These are phyloP conservation scores for Pseudozyma pruni DNA, from an alignment of 1,284 basidiomycete species.

Conservation along the genomic window DNA sequence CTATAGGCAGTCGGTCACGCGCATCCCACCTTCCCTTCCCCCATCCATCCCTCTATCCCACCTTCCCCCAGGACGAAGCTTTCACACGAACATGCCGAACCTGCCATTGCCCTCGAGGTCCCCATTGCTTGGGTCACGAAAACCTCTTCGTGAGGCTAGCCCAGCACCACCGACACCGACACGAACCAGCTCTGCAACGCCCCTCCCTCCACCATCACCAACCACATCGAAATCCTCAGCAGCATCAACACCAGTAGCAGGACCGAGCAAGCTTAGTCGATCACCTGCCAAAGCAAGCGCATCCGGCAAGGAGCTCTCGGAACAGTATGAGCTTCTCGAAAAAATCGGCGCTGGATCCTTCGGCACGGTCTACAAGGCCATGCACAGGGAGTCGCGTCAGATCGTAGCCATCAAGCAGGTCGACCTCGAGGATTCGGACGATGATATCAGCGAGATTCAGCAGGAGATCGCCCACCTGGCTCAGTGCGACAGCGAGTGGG, in stretches of 20 bases:
- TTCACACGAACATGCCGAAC: slow-evolving; percentile 42
- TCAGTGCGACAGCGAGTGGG: slow-evolving; percentile 93
- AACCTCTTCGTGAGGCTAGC: slow-evolving; percentile 31
- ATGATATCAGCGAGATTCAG: slow-evolving; percentile 75
- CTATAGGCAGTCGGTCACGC: no score
- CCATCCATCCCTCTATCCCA: no score
- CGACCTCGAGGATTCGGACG: slow-evolving; percentile 71
- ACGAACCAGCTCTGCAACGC: slow-evolving; percentile 39
- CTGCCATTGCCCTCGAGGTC: slow-evolving; percentile 53
- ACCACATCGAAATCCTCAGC: background rate
- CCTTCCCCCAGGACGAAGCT: background rate
- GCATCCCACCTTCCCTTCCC: background rate
- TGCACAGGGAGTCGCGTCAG: slow-evolving; percentile 90
- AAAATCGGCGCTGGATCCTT: slow-evolving; percentile 98
- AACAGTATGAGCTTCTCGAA: slow-evolving; percentile 87
- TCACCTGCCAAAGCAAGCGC: slow-evolving; percentile 40
- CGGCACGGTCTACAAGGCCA: slow-evolving; percentile 90
- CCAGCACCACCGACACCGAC: slow-evolving; percentile 37
- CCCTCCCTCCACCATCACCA: slow-evolving; percentile 15
- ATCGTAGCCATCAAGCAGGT: slow-evolving; percentile 99
- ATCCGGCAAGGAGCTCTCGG: slow-evolving; percentile 57
- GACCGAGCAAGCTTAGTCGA: slow-evolving; percentile 31
- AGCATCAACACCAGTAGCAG: slow-evolving; percentile 25
- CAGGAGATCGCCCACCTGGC: slow-evolving; percentile 96
- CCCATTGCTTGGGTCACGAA: slow-evolving; percentile 49